Conservation (phyloP, 2,329 filamentous ascomycete species). For the Chaetomiaceae sp. region DNA sequence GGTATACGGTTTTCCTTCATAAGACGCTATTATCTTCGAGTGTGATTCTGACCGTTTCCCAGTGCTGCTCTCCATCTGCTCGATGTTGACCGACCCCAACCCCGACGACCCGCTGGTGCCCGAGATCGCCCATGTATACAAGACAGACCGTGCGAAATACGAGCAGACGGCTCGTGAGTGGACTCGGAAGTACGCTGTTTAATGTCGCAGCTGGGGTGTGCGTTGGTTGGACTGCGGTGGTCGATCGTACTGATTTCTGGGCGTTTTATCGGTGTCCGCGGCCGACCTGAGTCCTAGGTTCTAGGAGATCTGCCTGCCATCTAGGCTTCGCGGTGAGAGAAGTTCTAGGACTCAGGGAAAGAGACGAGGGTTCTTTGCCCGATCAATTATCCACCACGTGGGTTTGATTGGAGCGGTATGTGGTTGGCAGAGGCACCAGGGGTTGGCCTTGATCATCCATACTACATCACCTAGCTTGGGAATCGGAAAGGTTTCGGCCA, state of each 20-base stretch:
- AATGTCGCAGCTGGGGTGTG: slow-evolving; percentile 26
- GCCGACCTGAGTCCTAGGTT: not conserved
- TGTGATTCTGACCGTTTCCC: not conserved
- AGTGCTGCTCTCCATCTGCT: slow-evolving; percentile 99
- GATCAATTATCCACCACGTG: not conserved
- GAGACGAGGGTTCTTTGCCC: not conserved
- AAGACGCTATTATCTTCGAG: not conserved
- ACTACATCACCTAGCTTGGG: slow-evolving; percentile 18
- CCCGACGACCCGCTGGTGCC: slow-evolving; percentile 97
- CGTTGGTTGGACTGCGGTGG: slow-evolving; percentile 6
- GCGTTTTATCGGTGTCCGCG: not conserved
- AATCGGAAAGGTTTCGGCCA: slow-evolving; percentile 19
- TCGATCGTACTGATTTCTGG: slow-evolving; percentile 7
- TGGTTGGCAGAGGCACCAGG: slow-evolving; percentile 11
- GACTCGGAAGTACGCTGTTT: slow-evolving; percentile 99
- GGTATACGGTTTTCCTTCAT: slow-evolving; percentile 52
- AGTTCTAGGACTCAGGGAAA: not conserved
- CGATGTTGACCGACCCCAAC: slow-evolving; percentile 99
- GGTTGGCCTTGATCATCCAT: slow-evolving; percentile 14
- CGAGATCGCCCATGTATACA: slow-evolving; percentile 99
- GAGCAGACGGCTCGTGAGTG: slow-evolving; percentile 96
- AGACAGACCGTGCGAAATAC: slow-evolving; percentile 93
- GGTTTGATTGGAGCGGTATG: slow-evolving; percentile 1
- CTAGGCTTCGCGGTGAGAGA: not conserved
- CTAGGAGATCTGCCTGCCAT: not conserved